Conservation (phyloP, 176 grass and related monocot genomes). For the Carex scoparia region DNA sequence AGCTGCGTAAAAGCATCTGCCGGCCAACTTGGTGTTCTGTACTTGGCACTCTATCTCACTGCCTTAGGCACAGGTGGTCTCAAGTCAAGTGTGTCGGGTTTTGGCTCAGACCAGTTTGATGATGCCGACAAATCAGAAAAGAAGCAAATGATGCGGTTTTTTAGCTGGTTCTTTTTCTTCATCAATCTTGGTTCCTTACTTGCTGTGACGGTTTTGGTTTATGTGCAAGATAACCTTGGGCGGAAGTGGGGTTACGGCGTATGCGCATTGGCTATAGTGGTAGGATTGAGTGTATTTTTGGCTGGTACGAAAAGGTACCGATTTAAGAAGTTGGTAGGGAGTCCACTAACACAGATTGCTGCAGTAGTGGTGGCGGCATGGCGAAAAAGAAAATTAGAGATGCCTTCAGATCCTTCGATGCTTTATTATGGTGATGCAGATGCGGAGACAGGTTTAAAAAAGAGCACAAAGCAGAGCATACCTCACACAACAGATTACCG, state of each 20-base stretch:
- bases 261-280: conserved; percentile 54
- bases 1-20: conserved; percentile 45
- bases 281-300: conserved; percentile 53
- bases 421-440: conserved; percentile 44
- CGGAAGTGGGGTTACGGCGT: conserved; percentile 64
- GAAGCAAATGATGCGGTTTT: conserved; percentile 68
- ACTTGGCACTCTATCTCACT: conserved; percentile 82
- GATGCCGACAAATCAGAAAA: conserved; percentile 56
- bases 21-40: conserved; percentile 68
- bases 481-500: conserved; percentile 74
- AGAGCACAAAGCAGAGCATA: conserved; percentile 58
- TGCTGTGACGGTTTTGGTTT: conserved; percentile 80
- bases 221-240: conserved; percentile 82
- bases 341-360: conserved; percentile 78
- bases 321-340: conserved; percentile 89
- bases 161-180: conserved; percentile 99
- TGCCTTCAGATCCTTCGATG: conserved; percentile 53
- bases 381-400: conserved; percentile 46
- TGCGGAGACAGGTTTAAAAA: conserved; percentile 31
- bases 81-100: conserved; percentile 91
- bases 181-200: conserved; percentile 85
- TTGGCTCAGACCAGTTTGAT: conserved; percentile 97
- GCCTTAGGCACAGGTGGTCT: conserved; percentile 88
- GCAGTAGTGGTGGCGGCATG: conserved; percentile 56
- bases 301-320: conserved; percentile 55